These are phyloP conservation scores for Saturnispora galanensis DNA, from an alignment of 805 yeast genomes.

Conservation along the genomic window DNA sequence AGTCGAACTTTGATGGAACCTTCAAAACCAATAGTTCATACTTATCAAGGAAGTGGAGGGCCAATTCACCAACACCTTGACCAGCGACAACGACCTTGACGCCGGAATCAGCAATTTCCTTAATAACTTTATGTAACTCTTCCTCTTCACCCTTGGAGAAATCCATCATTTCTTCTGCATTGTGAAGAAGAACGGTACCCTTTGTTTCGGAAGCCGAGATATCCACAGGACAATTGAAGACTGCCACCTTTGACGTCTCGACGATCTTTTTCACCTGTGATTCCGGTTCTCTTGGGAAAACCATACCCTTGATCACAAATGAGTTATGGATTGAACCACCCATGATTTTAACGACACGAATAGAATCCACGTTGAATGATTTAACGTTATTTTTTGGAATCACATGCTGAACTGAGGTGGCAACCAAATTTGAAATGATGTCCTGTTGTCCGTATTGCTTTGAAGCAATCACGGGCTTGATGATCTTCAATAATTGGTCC, in stretches of 20 bases:
- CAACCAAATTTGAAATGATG: slow-evolving; percentile 61
- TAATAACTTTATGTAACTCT: slow-evolving; percentile 77
- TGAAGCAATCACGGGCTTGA: slow-evolving; percentile 82
- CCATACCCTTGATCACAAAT: slow-evolving; percentile 91
- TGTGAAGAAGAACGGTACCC: slow-evolving; percentile 92
- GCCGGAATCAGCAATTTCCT: slow-evolving; percentile 76
- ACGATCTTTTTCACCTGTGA: slow-evolving; percentile 64
- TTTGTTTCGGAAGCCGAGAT: slow-evolving; percentile 95
- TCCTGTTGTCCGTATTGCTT: slow-evolving; percentile 90
- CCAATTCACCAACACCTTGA: slow-evolving; percentile 83
- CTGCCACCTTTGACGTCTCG: slow-evolving; percentile 73
- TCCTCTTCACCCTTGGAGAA: slow-evolving; percentile 95
- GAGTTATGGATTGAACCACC: slow-evolving; percentile 72
- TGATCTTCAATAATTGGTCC: slow-evolving; percentile 55
- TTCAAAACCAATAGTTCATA: slow-evolving; percentile 75
- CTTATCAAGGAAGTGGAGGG: slow-evolving; percentile 86
- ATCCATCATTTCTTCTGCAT: slow-evolving; percentile 93
- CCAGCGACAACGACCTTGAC: slow-evolving; percentile 91
- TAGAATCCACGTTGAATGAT: slow-evolving; percentile 80
- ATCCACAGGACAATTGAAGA: slow-evolving; percentile 89
- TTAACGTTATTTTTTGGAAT: slow-evolving; percentile 58
- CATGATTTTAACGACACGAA: slow-evolving; percentile 95
- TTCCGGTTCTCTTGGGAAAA: slow-evolving; percentile 96
- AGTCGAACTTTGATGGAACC: slow-evolving; percentile 88
- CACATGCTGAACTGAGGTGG: slow-evolving; percentile 75